Evolutionary conservation across 2,329 filamentous ascomycete species (phyloP), one percentile per base, ranked within the genome.

Genomic region (Zelopaecilomyces penicillatus): DNA sequence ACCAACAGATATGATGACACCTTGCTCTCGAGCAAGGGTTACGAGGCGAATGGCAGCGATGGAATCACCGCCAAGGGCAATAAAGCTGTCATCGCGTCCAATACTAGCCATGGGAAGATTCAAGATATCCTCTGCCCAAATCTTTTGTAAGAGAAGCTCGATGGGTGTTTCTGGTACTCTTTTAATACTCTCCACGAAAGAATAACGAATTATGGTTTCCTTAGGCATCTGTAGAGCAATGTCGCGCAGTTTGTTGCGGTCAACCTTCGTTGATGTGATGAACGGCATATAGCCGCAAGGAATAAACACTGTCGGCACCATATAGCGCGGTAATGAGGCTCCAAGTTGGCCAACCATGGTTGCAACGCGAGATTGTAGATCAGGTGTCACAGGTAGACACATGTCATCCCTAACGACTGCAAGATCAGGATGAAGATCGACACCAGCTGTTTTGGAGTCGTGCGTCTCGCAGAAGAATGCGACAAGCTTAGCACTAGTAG

Each of bases 31-130:
- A 19, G 42, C 39, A 6, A 28, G 27, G 12, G 33, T 33, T 5
- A 50, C 71, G 5, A 76, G 51, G 44, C 66, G 69, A 65, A 75
- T 77, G 2, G 70, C 70, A 0, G 62, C 51, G 3, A 75, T 64
- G 0, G 71, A 74, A 51, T 73, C 69, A 27, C 72, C 72, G 7
- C 72, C 71, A 0, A 71, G 61, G 0, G 60, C 60, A 60, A 75
- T 72, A 54, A 75, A 75, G 54, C 67, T 70, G 49, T 73, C 66
- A 4, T 69, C 63, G 3, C 61, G 47, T 4, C 63, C 62, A 29
- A 72, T 66, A 6, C 54, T 47, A 4, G 62, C 53, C 19, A 58
- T 47, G 3, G 55, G 49, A 5, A 67, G 48, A 4, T 53, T 52
- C 5, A 72, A 56, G 0, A 68, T 53, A 32, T 19, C 19, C 2